phyloP scores from a whole-genome alignment of 208 protist genomes.

The Spongospora subterranea region DNA sequence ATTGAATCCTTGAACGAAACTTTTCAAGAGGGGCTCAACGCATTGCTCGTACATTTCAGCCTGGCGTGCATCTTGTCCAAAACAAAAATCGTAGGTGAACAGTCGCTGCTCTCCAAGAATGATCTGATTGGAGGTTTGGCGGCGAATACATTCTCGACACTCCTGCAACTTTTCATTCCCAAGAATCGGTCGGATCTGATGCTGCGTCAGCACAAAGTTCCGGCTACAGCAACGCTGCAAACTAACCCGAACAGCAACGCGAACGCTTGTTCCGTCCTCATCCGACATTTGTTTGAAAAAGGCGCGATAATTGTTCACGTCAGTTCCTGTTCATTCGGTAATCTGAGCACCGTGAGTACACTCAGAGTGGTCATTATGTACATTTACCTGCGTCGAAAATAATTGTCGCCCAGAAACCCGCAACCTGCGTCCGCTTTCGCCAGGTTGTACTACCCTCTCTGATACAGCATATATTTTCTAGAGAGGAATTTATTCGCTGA shows the following conservation, averaged over 20 bases:
- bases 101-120: slow-evolving; percentile 19
- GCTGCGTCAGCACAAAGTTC: background rate
- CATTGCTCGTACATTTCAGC: slow-evolving; percentile 36
- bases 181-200: slow-evolving; percentile 37
- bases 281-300: no score
- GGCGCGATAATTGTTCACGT: no score
- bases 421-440: no score
- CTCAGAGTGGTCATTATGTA: no score
- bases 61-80: background rate
- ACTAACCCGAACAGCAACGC: slow-evolving; percentile 11
- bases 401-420: no score
- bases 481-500: no score
- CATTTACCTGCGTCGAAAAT: no score
- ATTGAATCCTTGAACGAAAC: slow-evolving; percentile 50
- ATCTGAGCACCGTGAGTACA: no score
- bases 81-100: slow-evolving; percentile 56
- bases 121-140: slow-evolving; percentile 14
- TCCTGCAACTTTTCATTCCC: background rate
- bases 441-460: no score
- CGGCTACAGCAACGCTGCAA: background rate
- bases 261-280: background rate
- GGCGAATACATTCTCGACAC: slow-evolving; percentile 16
- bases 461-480: no score
- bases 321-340: no score
- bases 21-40: slow-evolving; percentile 1